Evolutionary conservation across 2,329 filamentous ascomycete species (phyloP).

Genomic region (Botryotinia convoluta): DNA sequence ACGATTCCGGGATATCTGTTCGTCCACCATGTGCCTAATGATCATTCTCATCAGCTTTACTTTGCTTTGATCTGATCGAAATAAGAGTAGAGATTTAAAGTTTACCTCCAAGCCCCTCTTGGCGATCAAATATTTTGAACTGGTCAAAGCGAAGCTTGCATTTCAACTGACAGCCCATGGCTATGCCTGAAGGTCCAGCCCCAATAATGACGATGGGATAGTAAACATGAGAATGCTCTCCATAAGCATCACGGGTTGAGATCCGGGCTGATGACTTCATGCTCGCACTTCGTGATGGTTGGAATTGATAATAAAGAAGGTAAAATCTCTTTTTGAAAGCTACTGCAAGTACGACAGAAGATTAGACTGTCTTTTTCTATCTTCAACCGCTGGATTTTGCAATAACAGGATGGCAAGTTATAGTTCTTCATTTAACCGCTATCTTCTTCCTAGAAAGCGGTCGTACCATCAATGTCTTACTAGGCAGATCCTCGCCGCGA

Average conservation of each 20-base stretch:
- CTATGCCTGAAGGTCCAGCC: conserved; percentile 57
- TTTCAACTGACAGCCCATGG: conserved; percentile 55
- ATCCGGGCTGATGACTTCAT: not conserved
- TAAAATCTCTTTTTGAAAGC: not conserved
- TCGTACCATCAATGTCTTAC: not conserved
- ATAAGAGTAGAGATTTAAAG: not conserved
- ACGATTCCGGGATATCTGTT: not conserved
- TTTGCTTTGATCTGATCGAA: not conserved
- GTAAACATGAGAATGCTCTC: conserved; percentile 33
- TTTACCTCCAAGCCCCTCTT: not conserved
- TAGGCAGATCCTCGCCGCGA: not conserved
- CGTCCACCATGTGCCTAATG: not conserved
- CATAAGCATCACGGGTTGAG: not conserved
- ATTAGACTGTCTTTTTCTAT: not conserved
- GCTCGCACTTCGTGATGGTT: not conserved
- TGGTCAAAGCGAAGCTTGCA: conserved; percentile 53
- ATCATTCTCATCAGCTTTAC: not conserved
- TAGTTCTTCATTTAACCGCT: not conserved
- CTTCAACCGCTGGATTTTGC: not conserved
- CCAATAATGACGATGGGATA: conserved; percentile 52
- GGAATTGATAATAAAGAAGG: not conserved
- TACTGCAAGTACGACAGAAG: not conserved
- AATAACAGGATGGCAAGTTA: not conserved
- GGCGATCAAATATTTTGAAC: conserved; percentile 38
- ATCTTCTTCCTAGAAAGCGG: not conserved